Percentiles rank a stretch among this genome's conserved stretches.
These are phyloP conservation scores for Sugiyamaella xylanicola DNA, from an alignment of 1,139 yeast genomes.

Conservation along the genomic window DNA sequence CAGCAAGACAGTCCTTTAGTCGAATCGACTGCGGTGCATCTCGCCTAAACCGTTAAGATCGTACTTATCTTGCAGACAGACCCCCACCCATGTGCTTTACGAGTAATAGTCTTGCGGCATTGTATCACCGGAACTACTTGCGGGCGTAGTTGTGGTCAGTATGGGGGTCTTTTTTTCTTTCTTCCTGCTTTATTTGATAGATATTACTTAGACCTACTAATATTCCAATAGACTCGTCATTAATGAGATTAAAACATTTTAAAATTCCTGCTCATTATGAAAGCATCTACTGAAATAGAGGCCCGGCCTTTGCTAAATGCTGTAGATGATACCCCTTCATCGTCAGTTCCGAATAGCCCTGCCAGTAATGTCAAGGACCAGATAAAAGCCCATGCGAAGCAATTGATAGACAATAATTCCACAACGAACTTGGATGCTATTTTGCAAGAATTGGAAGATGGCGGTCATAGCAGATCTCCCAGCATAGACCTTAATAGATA, in stretches of 20 bases:
- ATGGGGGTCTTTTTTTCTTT: neutral
- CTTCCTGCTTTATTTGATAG: neutral
- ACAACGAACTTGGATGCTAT: slow-evolving; percentile 2
- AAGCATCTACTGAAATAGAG: neutral
- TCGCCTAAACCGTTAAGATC: slow-evolving; percentile 12
- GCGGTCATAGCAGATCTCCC: neutral
- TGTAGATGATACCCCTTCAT: neutral
- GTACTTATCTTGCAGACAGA: slow-evolving; percentile 11
- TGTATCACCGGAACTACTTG: slow-evolving; percentile 1
- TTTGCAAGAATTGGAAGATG: neutral
- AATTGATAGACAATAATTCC: slow-evolving; percentile 2
- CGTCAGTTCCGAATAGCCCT: slow-evolving; percentile 5
- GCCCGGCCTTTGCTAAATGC: neutral
- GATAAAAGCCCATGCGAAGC: neutral
- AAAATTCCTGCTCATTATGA: neutral
- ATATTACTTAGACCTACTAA: neutral
- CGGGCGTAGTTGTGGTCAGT: neutral
- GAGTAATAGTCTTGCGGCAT: slow-evolving; percentile 5
- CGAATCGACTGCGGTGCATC: too few species aligned
- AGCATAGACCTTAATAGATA: slow-evolving; percentile 1
- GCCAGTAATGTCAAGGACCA: neutral
- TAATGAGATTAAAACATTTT: neutral
- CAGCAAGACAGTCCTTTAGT: neutral
- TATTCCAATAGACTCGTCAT: neutral
- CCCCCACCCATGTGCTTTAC: slow-evolving; percentile 11